phyloP scores from a whole-genome alignment of 2,329 filamentous ascomycete genomes.

The Furcasterigmium sp. region DNA sequence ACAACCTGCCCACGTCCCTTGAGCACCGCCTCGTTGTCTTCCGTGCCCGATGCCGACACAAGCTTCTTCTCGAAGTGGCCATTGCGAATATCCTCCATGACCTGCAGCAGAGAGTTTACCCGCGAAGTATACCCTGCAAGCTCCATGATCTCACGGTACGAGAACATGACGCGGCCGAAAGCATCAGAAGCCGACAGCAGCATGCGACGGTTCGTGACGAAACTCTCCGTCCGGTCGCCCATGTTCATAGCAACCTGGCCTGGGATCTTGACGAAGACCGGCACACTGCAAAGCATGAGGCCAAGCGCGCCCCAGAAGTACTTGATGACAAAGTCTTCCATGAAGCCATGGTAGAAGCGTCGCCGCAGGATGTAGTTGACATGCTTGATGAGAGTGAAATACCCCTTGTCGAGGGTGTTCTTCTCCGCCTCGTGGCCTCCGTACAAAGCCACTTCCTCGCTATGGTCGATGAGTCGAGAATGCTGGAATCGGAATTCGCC shows the following conservation, averaged over 20 bases:
- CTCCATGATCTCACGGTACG: slow-evolving; percentile 95
- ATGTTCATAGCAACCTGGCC: slow-evolving; percentile 59
- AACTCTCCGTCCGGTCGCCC: slow-evolving; percentile 69
- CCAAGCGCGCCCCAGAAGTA: slow-evolving; percentile 98
- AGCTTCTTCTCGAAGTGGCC: slow-evolving; percentile 96
- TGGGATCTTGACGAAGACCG: slow-evolving; percentile 91
- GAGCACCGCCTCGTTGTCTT: slow-evolving; percentile 78
- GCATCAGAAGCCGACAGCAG: slow-evolving; percentile 90
- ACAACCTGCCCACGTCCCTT: slow-evolving; percentile 74
- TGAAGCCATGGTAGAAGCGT: slow-evolving; percentile 95
- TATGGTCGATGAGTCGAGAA: slow-evolving; percentile 89
- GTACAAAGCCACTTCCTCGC: slow-evolving; percentile 91
- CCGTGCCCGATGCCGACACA: slow-evolving; percentile 79
- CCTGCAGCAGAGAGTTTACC: slow-evolving; percentile 82
- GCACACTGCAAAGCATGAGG: slow-evolving; percentile 85
- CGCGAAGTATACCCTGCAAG: slow-evolving; percentile 92
- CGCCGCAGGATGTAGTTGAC: slow-evolving; percentile 91
- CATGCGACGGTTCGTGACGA: slow-evolving; percentile 91
- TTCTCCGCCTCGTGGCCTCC: slow-evolving; percentile 91
- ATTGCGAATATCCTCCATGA: slow-evolving; percentile 87
- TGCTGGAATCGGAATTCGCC: slow-evolving; percentile 97
- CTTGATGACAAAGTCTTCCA: slow-evolving; percentile 99
- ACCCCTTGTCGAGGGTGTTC: slow-evolving; percentile 93
- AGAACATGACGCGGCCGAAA: slow-evolving; percentile 95
- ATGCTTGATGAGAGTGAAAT: slow-evolving; percentile 98